Evolutionary conservation across 2,329 filamentous ascomycete species (phyloP), one percentile per base, ranked within the genome.

Genomic region (Arthroderma uncinatum): DNA sequence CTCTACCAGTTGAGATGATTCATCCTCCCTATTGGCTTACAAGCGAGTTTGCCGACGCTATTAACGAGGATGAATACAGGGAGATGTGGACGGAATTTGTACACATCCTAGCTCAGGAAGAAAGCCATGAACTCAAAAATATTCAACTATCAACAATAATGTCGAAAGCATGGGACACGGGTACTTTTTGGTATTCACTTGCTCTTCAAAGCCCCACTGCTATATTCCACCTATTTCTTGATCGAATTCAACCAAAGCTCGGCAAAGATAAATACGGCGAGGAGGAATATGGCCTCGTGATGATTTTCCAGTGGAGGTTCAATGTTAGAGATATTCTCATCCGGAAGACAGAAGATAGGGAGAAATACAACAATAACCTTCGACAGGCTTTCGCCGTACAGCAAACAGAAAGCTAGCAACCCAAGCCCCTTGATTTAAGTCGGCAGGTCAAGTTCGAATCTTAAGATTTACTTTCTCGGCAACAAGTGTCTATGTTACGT

Each of bases 1-100:
- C 58, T 42, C n/a, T 55, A 19, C 65, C 68, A 12, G 36, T 65
- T 7, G 67, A 72, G 55, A 68, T 69, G 62, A 47, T 64, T n/a
- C 54, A 58, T 10, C 61, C 64, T 36, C 70, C 70, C 1, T 59
- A 65, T 58, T 72, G 68, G 69, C 57, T 72, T 21, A 66, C 64
- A 50, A 54, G 56, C 62, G 34, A 59, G 28, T 5, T 14, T 23
- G 52, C 57, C 21, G 53, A 57, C 42, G 59, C 56, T 14, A 54
- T 65, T 16, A 28, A 60, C 33, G 58, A 59, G 53, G 57, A 62
- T 21, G 50, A 39, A 23, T 65, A 60, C 48, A 47, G 59, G n/a
- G 47, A 36, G 4, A 50, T 57, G 25, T 53, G 59, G 12, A 21
- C 57, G 53, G 62, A 67, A 25, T 64, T 66, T 39, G 57, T 60